These are phyloP conservation scores for Silene vulgaris DNA, from an alignment of 179 eudicot species.

Conservation along the genomic window DNA sequence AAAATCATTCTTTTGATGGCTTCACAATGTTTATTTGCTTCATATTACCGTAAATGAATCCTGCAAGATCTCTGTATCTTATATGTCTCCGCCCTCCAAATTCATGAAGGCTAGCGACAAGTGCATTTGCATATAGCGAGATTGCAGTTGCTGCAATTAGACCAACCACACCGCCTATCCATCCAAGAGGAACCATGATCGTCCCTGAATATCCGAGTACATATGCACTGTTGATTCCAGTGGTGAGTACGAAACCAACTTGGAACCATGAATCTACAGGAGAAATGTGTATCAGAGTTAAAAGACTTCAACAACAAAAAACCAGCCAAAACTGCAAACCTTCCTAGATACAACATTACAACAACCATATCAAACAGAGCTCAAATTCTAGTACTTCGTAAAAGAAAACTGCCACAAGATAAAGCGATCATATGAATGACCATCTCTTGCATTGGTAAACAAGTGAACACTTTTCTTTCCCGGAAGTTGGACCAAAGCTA, in stretches of 20 bases:
- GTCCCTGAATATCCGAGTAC: constrained; percentile 85
- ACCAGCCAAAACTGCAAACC: neutral
- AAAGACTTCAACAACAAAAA: neutral
- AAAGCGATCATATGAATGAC: too few species aligned
- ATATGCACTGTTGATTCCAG: constrained; percentile 86
- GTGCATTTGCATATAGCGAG: constrained; percentile 76
- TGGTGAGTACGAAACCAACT: constrained; percentile 79
- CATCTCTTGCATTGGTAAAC: too few species aligned
- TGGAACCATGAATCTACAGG: constrained; percentile 90
- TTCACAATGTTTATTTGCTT: neutral
- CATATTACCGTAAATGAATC: constrained; percentile 66
- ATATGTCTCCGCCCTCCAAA: constrained; percentile 82
- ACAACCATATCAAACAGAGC: too few species aligned
- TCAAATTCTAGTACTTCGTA: too few species aligned
- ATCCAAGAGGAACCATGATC: constrained; percentile 89
- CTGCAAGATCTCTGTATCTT: constrained; percentile 91
- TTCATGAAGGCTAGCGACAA: constrained; percentile 81
- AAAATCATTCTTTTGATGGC: neutral
- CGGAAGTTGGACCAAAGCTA: too few species aligned
- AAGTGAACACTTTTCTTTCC: too few species aligned
- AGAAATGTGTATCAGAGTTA: constrained; percentile 4
- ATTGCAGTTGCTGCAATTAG: constrained; percentile 55
- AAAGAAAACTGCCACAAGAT: too few species aligned
- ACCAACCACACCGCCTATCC: constrained; percentile 74
- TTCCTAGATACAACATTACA: too few species aligned